Conservation (phyloP, 1,284 basidiomycete species). For the Butyriboletus appendiculatus region DNA sequence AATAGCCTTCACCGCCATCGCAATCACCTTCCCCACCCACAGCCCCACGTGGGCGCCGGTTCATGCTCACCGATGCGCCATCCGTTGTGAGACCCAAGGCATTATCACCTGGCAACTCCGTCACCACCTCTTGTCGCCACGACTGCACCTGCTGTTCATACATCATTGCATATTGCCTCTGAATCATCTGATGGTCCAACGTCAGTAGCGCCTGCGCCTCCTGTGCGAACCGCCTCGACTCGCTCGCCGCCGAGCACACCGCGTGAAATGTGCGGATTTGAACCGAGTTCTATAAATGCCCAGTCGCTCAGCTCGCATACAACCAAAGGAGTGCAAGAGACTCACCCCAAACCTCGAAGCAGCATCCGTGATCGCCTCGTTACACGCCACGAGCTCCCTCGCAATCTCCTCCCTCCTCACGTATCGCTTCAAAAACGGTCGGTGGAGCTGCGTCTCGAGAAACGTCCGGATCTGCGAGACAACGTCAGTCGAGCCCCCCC, state of each 20-base stretch:
- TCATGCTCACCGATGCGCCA: conserved; percentile 27
- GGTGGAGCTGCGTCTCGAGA: conserved; percentile 57
- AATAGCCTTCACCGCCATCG: not conserved
- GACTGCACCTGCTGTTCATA: conserved; percentile 2
- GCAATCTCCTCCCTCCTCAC: conserved; percentile 73
- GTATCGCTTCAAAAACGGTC: conserved; percentile 79
- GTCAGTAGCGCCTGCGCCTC: conserved; percentile 22
- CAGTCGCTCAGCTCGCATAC: not conserved
- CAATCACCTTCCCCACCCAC: not conserved
- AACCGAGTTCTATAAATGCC: conserved; percentile 19
- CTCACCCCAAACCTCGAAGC: conserved; percentile 50
- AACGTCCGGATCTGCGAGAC: conserved; percentile 49
- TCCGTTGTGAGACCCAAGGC: conserved; percentile 3
- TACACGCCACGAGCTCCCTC: conserved; percentile 53
- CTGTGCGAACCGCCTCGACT: conserved; percentile 26
- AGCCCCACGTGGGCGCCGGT: not conserved
- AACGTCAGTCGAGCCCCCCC: not conserved
- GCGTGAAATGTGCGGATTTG: conserved; percentile 27
- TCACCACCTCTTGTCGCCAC: not conserved
- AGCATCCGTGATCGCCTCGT: conserved; percentile 56
- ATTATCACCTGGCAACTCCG: not conserved
- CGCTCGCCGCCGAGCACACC: conserved; percentile 14
- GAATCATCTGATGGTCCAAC: conserved; percentile 23
- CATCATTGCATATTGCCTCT: conserved; percentile 15
- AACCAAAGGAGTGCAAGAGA: conserved; percentile 6